Evolutionary conservation across 805 yeast genomes (phyloP), one percentile per base, ranked within the genome.

Genomic region (Scheffersomyces amazonensis): DNA sequence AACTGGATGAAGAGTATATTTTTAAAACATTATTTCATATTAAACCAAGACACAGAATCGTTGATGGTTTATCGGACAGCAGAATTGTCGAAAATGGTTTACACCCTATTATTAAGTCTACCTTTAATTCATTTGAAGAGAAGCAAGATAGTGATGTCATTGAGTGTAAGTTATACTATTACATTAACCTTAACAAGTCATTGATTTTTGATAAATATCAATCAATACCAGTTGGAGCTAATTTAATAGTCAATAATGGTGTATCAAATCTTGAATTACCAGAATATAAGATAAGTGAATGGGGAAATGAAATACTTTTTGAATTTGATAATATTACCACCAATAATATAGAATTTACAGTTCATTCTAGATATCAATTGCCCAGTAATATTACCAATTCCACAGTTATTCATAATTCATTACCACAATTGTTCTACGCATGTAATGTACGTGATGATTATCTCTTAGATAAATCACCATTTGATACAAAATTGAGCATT

Each of bases 321-420:
- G 65, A 62, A 39, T 45, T 58, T 30, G 45, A 47, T 16, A 37
- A 43, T 16, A 32, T 34, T 10, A 21, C 20, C 11, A 16, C 15
- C 3, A 18, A 35, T 5, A 44, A 39, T 12, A 42, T 63, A 4
- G 55, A 52, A 15, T 41, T 68, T 20, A 62, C 62, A 6, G 41
- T 69, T 6, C 73, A 69, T 42, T 58, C 73, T 6, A 49, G 75
- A 25, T 69, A 69, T 44, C 72, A 66, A 47, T 40, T 43, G n/a
- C 72, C 72, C 3, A 39, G 37, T 9, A 32, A 42, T 13, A 36
- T 34, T 5, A 39, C 40, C 18, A 31, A 38, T 5, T 46, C 52
- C 4, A 32, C 34, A 0, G 53, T 54, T 4, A 13, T 41, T 4
- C 13, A 54, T 25, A 54, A 47, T 35, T 39, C 48, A 16, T n/a